phyloP scores from a whole-genome alignment of 352 stramenopile species.

The Globisporangium mamillatum region DNA sequence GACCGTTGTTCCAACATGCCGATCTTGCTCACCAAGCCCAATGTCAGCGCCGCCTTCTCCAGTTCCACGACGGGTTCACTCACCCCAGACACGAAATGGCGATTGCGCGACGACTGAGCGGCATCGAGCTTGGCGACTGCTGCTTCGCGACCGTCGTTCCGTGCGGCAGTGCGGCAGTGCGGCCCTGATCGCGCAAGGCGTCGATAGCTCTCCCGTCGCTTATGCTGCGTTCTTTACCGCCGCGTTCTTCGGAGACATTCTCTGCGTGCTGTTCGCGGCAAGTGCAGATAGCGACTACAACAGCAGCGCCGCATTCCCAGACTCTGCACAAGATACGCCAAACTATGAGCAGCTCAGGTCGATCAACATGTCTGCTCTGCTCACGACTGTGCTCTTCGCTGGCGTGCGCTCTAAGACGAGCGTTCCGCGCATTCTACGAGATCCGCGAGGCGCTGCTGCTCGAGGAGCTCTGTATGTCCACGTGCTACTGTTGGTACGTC shows the following conservation, averaged over 20 bases:
- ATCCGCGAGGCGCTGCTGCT: background rate
- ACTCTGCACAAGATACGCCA: background rate
- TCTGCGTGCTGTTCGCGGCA: background rate
- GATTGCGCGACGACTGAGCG: background rate
- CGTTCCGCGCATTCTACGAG: background rate
- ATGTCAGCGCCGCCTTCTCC: background rate
- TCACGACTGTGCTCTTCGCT: background rate
- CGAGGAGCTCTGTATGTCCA: background rate
- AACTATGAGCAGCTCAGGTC: background rate
- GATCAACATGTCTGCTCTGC: background rate
- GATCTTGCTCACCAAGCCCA: background rate
- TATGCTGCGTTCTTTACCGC: background rate
- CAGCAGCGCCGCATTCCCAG: background rate
- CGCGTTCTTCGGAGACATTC: background rate
- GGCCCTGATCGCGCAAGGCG: background rate
- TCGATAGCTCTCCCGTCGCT: background rate
- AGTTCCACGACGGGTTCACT: background rate
- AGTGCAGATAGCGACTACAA: background rate
- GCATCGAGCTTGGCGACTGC: background rate
- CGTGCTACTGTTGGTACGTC: background rate
- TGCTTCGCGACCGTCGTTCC: background rate
- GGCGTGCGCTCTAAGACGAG: background rate
- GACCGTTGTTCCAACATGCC: background rate
- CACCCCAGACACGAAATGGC: background rate
- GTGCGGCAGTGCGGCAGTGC: background rate